phyloP scores from a whole-genome alignment of 345 rosid species.

The Zanthoxylum bungeanum region DNA sequence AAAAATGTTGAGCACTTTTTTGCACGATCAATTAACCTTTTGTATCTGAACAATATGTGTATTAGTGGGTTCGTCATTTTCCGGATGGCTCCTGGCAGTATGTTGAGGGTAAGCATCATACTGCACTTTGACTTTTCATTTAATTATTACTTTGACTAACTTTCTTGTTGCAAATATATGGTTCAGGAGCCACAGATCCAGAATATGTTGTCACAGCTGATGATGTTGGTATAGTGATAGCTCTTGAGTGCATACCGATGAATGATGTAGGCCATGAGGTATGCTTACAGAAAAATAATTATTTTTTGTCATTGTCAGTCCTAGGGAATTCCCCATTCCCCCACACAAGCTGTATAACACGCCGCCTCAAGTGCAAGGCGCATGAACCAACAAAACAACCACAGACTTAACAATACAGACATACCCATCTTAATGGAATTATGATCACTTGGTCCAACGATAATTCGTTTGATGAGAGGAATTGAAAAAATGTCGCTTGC shows the following conservation, averaged over 20 bases:
- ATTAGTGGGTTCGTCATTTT: conserved; percentile 79
- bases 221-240: conserved; percentile 88
- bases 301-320: neutral
- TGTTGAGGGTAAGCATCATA: conserved; percentile 65
- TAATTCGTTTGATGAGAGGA: too few relatives aligned
- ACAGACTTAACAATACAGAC: too few relatives aligned
- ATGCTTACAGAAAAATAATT: conserved; percentile 3
- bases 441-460: too few relatives aligned
- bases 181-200: conserved; percentile 86
- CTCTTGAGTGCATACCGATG: conserved; percentile 99
- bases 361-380: too few relatives aligned
- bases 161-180: conserved; percentile 1
- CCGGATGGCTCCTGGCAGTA: conserved; percentile 85
- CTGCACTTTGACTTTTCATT: neutral
- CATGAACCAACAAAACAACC: too few relatives aligned
- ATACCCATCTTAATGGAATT: too few relatives aligned
- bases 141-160: neutral
- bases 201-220: conserved; percentile 94
- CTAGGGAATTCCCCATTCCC: too few relatives aligned
- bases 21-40: neutral
- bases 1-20: neutral
- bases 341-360: too few relatives aligned
- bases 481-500: too few relatives aligned
- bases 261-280: conserved; percentile 94
- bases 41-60: neutral